These are phyloP conservation scores for Odontarrhena argentea DNA, from an alignment of 345 rosid species.

Conservation along the genomic window DNA sequence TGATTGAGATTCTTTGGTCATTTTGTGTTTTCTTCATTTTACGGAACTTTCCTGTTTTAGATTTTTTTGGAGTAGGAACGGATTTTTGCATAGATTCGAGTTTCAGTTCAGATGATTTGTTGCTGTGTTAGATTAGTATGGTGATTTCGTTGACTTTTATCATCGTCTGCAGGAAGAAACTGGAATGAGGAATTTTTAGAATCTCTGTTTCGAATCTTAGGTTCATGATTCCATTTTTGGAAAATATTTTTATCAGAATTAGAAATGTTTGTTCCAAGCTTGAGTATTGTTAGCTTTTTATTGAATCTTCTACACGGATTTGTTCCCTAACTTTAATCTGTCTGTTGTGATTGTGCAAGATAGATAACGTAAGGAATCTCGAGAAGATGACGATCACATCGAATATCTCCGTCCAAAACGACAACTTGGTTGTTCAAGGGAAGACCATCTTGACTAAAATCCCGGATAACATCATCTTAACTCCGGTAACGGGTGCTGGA, in stretches of 20 bases:
- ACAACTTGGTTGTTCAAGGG: conserved; percentile 89
- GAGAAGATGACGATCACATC: conserved; percentile 81
- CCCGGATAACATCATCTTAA: conserved; percentile 76
- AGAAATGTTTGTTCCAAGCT: background rate
- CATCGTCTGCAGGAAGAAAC: background rate
- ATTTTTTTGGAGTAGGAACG: background rate
- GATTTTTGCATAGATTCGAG: background rate
- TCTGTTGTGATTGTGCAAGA: conserved; percentile 19
- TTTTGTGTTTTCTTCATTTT: background rate
- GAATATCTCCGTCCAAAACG: conserved; percentile 67
- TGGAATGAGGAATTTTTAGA: background rate
- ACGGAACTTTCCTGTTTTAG: background rate
- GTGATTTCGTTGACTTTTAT: background rate
- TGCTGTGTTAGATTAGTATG: background rate
- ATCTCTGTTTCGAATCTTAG: conserved; percentile 24
- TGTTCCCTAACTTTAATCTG: conserved; percentile 1
- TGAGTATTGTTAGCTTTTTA: background rate
- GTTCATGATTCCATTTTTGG: conserved; percentile 16
- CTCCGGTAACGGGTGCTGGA: conserved; percentile 68
- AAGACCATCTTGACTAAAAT: conserved; percentile 86
- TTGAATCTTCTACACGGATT: background rate
- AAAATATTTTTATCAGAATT: conserved; percentile 3
- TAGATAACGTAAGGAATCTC: background rate
- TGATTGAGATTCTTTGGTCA: background rate
- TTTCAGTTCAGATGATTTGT: background rate